Conservation (phyloP, 495 filamentous ascomycete species). For the Penicillium argentinense region DNA sequence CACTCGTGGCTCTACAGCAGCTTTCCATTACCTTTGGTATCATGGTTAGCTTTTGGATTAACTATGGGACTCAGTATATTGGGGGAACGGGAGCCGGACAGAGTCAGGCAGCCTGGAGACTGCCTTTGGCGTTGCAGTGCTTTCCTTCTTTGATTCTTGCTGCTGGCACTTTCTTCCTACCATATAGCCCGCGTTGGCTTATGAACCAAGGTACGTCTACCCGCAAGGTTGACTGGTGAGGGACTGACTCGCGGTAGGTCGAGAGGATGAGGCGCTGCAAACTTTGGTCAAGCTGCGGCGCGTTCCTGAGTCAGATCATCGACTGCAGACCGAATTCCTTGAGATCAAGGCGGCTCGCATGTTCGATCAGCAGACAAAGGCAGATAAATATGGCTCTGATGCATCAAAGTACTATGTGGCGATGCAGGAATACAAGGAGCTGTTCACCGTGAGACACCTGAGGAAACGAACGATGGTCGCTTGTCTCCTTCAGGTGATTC, state of each 20-base stretch:
- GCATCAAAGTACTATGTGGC: neutral
- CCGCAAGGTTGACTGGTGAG: too few species aligned
- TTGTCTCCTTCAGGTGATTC: conserved; percentile 1
- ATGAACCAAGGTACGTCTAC: conserved; percentile 37
- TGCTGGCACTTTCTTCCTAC: conserved; percentile 44
- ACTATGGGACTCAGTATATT: conserved; percentile 33
- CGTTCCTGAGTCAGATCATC: conserved; percentile 37
- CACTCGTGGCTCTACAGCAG: conserved; percentile 9
- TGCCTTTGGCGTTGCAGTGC: conserved; percentile 50
- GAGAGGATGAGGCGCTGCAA: conserved; percentile 37
- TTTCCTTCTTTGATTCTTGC: conserved; percentile 42
- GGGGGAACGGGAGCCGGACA: conserved; percentile 39
- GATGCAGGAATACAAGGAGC: conserved; percentile 3
- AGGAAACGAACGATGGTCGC: neutral
- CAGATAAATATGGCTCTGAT: neutral
- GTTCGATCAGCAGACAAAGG: conserved; percentile 4
- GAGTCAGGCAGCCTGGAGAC: conserved; percentile 41
- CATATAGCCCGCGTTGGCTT: conserved; percentile 32
- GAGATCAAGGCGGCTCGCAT: conserved; percentile 41
- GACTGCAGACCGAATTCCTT: conserved; percentile 37
- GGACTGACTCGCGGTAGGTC: too few species aligned
- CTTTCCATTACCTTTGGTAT: conserved; percentile 36
- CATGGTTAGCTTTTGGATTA: conserved; percentile 32
- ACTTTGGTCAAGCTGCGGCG: conserved; percentile 39
- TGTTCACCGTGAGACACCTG: neutral